Evolutionary conservation across 2,329 filamentous ascomycete species (phyloP).

Genomic region (Penicillium italicum): DNA sequence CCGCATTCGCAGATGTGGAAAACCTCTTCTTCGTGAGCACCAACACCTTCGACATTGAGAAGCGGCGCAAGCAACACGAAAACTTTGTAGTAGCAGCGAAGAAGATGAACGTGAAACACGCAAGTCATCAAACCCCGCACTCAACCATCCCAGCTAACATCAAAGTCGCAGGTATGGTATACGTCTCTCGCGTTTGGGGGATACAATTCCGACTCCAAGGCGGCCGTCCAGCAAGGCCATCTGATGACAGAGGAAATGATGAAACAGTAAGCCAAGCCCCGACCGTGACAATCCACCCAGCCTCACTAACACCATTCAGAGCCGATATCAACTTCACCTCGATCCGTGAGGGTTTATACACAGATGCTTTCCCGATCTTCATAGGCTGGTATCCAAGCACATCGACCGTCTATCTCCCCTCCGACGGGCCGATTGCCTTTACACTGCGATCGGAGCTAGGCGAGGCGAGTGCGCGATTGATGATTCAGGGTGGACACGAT

Average conservation of each 20-base stretch:
- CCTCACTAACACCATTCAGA: slow-evolving; percentile 17
- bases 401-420: slow-evolving; percentile 29
- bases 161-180: slow-evolving; percentile 52
- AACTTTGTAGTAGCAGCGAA: slow-evolving; percentile 55
- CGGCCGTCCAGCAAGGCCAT: slow-evolving; percentile 58
- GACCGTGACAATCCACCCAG: not conserved
- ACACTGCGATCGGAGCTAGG: slow-evolving; percentile 53
- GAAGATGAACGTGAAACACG: slow-evolving; percentile 49
- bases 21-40: slow-evolving; percentile 58
- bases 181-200: slow-evolving; percentile 58
- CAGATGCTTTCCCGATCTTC: slow-evolving; percentile 59
- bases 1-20: slow-evolving; percentile 51
- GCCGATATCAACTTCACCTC: slow-evolving; percentile 50
- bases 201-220: slow-evolving; percentile 36
- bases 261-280: slow-evolving; percentile 25
- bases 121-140: slow-evolving; percentile 48
- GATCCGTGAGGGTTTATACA: slow-evolving; percentile 58
- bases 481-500: slow-evolving; percentile 41
- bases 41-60: slow-evolving; percentile 49
- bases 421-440: slow-evolving; percentile 49
- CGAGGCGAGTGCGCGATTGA: slow-evolving; percentile 52
- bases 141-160: slow-evolving; percentile 36
- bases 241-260: slow-evolving; percentile 56
- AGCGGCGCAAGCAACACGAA: slow-evolving; percentile 46
- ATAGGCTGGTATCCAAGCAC: slow-evolving; percentile 43